Evolutionary conservation across 108 stramenopile species (phyloP).

Genomic region (Cyclotella cryptica): DNA sequence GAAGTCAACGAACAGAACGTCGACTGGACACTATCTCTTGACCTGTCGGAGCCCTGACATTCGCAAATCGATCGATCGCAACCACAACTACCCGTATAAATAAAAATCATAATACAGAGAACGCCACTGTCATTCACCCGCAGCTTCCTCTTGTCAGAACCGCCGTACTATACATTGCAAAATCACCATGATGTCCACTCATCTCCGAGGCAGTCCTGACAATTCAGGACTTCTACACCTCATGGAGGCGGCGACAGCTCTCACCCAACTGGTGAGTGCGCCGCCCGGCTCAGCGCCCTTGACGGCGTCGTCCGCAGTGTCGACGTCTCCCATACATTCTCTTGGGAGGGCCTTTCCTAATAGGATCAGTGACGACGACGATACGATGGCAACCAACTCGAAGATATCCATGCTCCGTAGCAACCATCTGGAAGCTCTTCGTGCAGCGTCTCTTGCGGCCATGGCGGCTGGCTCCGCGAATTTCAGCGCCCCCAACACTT

Average conservation of each 20-base stretch:
- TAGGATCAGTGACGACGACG: conserved; percentile 29
- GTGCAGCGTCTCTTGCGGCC: conserved; percentile 16
- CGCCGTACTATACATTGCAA: too few relatives aligned
- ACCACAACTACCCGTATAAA: too few relatives aligned
- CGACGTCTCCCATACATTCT: background rate
- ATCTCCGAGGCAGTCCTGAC: too few relatives aligned
- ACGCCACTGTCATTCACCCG: too few relatives aligned
- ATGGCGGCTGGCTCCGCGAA: background rate
- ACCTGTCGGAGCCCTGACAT: too few relatives aligned
- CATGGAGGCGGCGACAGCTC: conserved; percentile 7
- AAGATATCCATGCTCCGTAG: conserved; percentile 27
- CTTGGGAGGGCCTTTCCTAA: background rate
- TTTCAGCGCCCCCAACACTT: background rate
- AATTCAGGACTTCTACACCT: background rate
- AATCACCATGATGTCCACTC: too few relatives aligned
- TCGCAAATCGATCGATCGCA: too few relatives aligned
- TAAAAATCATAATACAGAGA: too few relatives aligned
- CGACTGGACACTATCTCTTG: too few relatives aligned
- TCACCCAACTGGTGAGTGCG: background rate
- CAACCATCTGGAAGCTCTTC: conserved; percentile 33
- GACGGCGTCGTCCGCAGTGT: background rate
- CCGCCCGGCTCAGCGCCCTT: background rate
- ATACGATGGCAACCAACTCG: conserved; percentile 2
- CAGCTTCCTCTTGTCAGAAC: too few relatives aligned
- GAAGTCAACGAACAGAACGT: too few relatives aligned